A percentile compares a stretch with the other conserved stretches of the same genome.
These are phyloP conservation scores for Trichoderma orchidacearum DNA, from an alignment of 495 filamentous ascomycete species.

Conservation along the genomic window DNA sequence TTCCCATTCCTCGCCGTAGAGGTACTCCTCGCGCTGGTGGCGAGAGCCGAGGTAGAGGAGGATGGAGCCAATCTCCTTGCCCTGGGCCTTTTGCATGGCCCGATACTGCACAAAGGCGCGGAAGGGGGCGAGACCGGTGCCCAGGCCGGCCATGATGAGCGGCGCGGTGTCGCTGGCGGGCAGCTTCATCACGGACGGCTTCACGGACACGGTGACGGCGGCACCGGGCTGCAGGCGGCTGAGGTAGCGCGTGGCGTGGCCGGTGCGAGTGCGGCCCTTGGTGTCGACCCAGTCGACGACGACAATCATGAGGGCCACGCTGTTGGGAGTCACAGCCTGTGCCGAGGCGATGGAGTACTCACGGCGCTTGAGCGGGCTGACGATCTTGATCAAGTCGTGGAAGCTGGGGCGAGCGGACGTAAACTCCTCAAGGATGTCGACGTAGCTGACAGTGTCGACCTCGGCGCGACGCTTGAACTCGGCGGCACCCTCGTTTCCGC, in stretches of 20 bases:
- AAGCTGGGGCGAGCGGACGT: conserved; percentile 78
- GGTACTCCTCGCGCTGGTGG: conserved; percentile 95
- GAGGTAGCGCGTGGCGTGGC: conserved; percentile 84
- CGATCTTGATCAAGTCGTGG: conserved; percentile 80
- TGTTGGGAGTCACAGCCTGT: conserved; percentile 77
- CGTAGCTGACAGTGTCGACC: conserved; percentile 86
- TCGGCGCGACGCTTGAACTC: conserved; percentile 94
- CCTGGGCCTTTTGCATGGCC: conserved; percentile 89
- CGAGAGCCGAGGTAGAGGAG: conserved; percentile 94
- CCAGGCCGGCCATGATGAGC: conserved; percentile 98
- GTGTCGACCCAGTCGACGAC: conserved; percentile 92
- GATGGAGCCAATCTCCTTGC: conserved; percentile 85
- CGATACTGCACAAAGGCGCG: conserved; percentile 97
- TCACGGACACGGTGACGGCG: conserved; percentile 78
- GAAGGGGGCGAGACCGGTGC: conserved; percentile 94
- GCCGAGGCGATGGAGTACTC: conserved; percentile 97
- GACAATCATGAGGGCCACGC: conserved; percentile 90
- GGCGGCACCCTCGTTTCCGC: conserved; percentile 67
- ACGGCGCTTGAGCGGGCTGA: conserved; percentile 83
- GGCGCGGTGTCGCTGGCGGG: conserved; percentile 74
- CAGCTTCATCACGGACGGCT: conserved; percentile 94
- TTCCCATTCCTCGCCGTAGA: conserved; percentile 99
- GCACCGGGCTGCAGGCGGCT: conserved; percentile 58
- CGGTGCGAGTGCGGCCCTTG: conserved; percentile 77
- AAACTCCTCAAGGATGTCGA: conserved; percentile 80